Conservation (phyloP, 2,329 filamentous ascomycete species). For the Aschersonia sp. region DNA sequence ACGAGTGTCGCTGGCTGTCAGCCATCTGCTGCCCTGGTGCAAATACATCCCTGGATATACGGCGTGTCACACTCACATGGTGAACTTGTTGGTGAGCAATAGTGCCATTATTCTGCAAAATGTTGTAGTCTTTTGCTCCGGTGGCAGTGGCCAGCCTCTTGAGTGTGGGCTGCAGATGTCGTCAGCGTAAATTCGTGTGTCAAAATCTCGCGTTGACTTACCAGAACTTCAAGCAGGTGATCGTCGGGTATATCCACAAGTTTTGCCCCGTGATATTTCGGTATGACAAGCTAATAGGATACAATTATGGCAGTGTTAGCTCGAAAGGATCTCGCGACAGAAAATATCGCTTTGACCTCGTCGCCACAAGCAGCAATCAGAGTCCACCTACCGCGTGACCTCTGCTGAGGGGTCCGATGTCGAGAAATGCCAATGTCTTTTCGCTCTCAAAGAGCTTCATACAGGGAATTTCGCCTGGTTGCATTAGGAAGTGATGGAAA, state of each 20-base stretch:
- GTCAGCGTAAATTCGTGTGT: neutral
- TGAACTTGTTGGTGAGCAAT: slow-evolving; percentile 86
- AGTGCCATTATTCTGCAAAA: slow-evolving; percentile 89
- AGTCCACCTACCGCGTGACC: slow-evolving; percentile 65
- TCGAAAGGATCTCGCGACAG: too few species aligned
- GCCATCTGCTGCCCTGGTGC: neutral
- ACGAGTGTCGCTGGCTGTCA: neutral
- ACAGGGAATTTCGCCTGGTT: slow-evolving; percentile 77
- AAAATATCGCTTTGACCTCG: too few species aligned
- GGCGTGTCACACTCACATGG: slow-evolving; percentile 46
- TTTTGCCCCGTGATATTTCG: slow-evolving; percentile 87
- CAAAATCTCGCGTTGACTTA: slow-evolving; percentile 21
- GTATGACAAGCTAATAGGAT: slow-evolving; percentile 67
- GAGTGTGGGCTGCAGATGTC: slow-evolving; percentile 27
- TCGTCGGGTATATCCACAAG: slow-evolving; percentile 89
- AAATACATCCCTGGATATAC: neutral
- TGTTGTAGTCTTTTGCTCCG: slow-evolving; percentile 72
- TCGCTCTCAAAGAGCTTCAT: slow-evolving; percentile 95
- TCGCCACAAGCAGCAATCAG: neutral
- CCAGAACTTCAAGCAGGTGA: slow-evolving; percentile 66
- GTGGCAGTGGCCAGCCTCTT: slow-evolving; percentile 75
- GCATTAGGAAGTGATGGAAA: neutral
- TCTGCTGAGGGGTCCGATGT: slow-evolving; percentile 78
- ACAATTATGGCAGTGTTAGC: too few species aligned
- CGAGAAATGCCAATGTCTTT: slow-evolving; percentile 87